phyloP scores from a whole-genome alignment of 2,329 filamentous ascomycete species.

The Thermoascus crustaceus region DNA sequence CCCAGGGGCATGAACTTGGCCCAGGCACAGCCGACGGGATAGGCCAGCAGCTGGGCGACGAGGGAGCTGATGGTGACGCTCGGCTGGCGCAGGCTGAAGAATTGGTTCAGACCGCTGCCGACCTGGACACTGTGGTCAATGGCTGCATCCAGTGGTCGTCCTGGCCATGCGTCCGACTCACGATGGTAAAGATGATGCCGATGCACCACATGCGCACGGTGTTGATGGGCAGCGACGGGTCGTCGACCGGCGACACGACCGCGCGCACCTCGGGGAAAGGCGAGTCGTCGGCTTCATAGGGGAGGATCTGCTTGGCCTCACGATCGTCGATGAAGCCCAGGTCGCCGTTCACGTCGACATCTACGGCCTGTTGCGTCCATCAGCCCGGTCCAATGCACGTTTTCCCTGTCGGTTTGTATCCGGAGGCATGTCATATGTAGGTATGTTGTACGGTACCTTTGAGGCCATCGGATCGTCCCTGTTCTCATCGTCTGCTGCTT shows the following conservation, averaged over 20 bases:
- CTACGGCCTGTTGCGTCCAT: too few relatives aligned
- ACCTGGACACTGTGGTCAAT: slow-evolving; percentile 14
- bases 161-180: slow-evolving; percentile 12
- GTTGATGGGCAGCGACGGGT: slow-evolving; percentile 23
- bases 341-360: slow-evolving; percentile 10
- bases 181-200: slow-evolving; percentile 30
- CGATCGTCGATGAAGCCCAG: slow-evolving; percentile 21
- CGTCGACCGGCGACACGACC: slow-evolving; percentile 26
- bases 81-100: slow-evolving; percentile 31
- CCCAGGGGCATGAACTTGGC: slow-evolving; percentile 31
- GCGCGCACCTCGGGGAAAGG: slow-evolving; percentile 33
- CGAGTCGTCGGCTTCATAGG: slow-evolving; percentile 31
- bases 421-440: too few relatives aligned
- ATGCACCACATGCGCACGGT: slow-evolving; percentile 32
- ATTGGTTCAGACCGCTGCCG: slow-evolving; percentile 31
- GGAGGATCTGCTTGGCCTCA: slow-evolving; percentile 24
- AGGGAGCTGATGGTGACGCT: slow-evolving; percentile 32
- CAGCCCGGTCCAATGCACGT: background rate
- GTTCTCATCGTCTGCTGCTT: too few relatives aligned
- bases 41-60: slow-evolving; percentile 38
- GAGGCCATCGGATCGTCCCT: too few relatives aligned
- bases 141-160: too few relatives aligned
- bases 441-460: too few relatives aligned
- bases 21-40: slow-evolving; percentile 36
- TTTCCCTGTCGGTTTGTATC: background rate